These are phyloP conservation scores for Phytophthora meadii DNA, from an alignment of 352 stramenopile species.

Conservation along the genomic window DNA sequence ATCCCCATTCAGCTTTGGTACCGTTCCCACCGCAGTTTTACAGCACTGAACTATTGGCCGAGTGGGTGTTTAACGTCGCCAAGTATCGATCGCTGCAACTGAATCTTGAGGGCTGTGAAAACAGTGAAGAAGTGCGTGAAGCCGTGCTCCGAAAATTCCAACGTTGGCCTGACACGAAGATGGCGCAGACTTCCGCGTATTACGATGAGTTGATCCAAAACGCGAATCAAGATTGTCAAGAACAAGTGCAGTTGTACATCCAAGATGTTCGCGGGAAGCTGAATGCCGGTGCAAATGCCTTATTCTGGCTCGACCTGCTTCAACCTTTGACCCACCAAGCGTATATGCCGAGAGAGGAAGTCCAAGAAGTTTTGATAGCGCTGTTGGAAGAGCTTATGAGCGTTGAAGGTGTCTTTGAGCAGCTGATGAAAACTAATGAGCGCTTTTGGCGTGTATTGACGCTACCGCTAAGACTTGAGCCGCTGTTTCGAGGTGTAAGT, in stretches of 20 bases:
- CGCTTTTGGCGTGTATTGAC: slow-evolving; percentile 26
- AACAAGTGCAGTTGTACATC: slow-evolving; percentile 39
- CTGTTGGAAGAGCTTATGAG: slow-evolving; percentile 33
- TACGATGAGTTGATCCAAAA: slow-evolving; percentile 11
- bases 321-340: slow-evolving; percentile 20
- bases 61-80: slow-evolving; percentile 27
- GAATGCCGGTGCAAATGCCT: slow-evolving; percentile 8
- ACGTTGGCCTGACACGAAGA: slow-evolving; percentile 33
- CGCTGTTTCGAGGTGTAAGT: slow-evolving; percentile 32
- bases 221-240: slow-evolving; percentile 17
- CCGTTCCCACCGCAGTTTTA: slow-evolving; percentile 7
- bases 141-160: slow-evolving; percentile 35
- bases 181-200: slow-evolving; percentile 7
- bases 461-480: slow-evolving; percentile 37
- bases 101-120: slow-evolving; percentile 16
- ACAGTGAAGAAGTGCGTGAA: slow-evolving; percentile 32
- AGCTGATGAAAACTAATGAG: slow-evolving; percentile 17
- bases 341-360: slow-evolving; percentile 17
- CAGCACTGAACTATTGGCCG: slow-evolving; percentile 17
- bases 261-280: slow-evolving; percentile 32
- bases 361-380: slow-evolving; percentile 17
- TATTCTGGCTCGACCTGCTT: slow-evolving; percentile 40
- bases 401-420: slow-evolving; percentile 29
- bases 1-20: too few relatives aligned
- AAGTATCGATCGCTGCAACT: slow-evolving; percentile 32